A percentile compares a stretch with the other conserved stretches of the same genome.
Conservation (phyloP, 2,329 filamentous ascomycete species). For the Pseudopyrenochaeta lycopersici region DNA sequence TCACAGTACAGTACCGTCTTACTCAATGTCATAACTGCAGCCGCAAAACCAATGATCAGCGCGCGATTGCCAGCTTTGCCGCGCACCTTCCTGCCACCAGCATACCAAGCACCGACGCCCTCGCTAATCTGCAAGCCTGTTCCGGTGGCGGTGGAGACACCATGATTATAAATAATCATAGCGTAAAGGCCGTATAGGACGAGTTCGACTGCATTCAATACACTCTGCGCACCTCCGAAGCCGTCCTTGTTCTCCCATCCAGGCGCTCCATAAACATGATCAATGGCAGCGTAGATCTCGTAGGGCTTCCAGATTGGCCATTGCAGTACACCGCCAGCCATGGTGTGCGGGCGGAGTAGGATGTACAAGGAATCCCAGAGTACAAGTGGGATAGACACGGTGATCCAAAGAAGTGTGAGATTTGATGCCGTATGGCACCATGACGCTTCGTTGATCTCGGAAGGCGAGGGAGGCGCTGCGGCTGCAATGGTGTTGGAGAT, state of each 20-base stretch:
- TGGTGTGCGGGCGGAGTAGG: slow-evolving; percentile 79
- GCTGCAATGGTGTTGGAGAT: slow-evolving; percentile 27
- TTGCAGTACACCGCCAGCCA: slow-evolving; percentile 79
- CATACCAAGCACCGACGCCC: slow-evolving; percentile 55
- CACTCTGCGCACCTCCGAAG: slow-evolving; percentile 79
- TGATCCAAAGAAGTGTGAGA: slow-evolving; percentile 74
- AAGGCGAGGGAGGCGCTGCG: slow-evolving; percentile 29
- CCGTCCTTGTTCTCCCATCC: slow-evolving; percentile 72
- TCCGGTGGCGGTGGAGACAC: slow-evolving; percentile 43
- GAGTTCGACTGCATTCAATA: slow-evolving; percentile 75
- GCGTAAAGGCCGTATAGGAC: slow-evolving; percentile 71
- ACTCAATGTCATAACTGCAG: slow-evolving; percentile 70
- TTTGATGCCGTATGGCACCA: slow-evolving; percentile 70
- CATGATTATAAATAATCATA: slow-evolving; percentile 59
- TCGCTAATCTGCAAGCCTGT: slow-evolving; percentile 51
- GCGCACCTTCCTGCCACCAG: slow-evolving; percentile 60
- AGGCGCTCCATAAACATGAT: slow-evolving; percentile 83
- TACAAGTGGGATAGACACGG: slow-evolving; percentile 78
- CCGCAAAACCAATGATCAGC: slow-evolving; percentile 66
- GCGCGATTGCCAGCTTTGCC: slow-evolving; percentile 64
- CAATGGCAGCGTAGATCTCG: slow-evolving; percentile 79
- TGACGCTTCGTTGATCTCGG: slow-evolving; percentile 19
- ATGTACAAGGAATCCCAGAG: slow-evolving; percentile 85
- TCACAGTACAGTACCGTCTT: slow-evolving; percentile 75
- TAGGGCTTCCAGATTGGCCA: slow-evolving; percentile 79